Percentiles rank a stretch among this genome's conserved stretches.
Conservation (phyloP, 2,329 filamentous ascomycete genomes). For the Fusarium drepaniforme region DNA sequence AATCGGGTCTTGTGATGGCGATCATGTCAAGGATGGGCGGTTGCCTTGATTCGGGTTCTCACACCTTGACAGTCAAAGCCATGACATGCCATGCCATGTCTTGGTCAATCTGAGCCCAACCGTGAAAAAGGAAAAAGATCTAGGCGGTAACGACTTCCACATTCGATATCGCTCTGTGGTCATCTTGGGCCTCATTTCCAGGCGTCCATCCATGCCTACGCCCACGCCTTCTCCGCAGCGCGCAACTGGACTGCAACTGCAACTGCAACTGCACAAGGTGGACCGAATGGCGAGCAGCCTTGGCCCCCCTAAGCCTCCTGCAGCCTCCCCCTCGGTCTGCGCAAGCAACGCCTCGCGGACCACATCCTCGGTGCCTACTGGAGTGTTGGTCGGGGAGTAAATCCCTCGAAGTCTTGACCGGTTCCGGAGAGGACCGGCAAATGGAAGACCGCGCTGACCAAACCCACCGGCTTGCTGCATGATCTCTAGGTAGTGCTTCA, state of each 20-base stretch:
- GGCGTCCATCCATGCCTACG: slow-evolving; percentile 10
- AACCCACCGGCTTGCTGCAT: slow-evolving; percentile 34
- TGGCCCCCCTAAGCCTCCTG: slow-evolving; percentile 31
- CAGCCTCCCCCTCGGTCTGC: slow-evolving; percentile 38
- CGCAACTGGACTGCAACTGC: slow-evolving; percentile 6
- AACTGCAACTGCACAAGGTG: not conserved
- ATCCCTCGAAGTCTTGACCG: slow-evolving; percentile 37
- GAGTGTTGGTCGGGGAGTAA: slow-evolving; percentile 12
- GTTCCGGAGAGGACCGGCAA: slow-evolving; percentile 30
- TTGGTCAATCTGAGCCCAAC: slow-evolving; percentile 27
- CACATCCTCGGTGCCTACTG: slow-evolving; percentile 34
- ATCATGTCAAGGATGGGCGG: slow-evolving; percentile 28
- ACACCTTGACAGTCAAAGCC: not conserved
- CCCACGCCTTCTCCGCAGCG: slow-evolving; percentile 10
- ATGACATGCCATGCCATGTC: not conserved
- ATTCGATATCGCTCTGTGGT: slow-evolving; percentile 2
- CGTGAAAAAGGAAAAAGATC: not conserved
- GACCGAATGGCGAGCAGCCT: slow-evolving; percentile 26
- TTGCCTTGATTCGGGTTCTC: slow-evolving; percentile 35
- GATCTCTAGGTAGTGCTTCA: slow-evolving; percentile 36
- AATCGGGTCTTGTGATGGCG: slow-evolving; percentile 37
- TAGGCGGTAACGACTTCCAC: slow-evolving; percentile 15
- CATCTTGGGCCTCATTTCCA: slow-evolving; percentile 29
- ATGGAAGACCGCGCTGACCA: slow-evolving; percentile 31
- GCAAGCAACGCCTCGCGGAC: slow-evolving; percentile 32